Evolutionary conservation across 2,329 filamentous ascomycete genomes (phyloP), one percentile per base, ranked within the genome.

Genomic region (Ilyonectria sp.): DNA sequence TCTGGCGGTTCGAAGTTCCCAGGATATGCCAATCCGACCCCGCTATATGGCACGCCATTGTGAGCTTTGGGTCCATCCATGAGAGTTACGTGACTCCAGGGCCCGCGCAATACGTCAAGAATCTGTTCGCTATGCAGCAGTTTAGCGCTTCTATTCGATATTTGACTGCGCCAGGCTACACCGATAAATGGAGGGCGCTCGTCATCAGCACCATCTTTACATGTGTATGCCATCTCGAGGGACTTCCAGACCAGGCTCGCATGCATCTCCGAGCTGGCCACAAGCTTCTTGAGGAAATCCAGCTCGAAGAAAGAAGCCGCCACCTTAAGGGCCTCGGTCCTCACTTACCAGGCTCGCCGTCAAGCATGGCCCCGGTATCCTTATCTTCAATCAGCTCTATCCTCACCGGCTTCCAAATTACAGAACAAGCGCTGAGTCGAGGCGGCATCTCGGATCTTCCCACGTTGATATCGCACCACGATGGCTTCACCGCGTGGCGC

Each of bases 11-110:
- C 0, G 63, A 70, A 6, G n/a, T 70, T 1, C 67, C 67, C 0
- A 54, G 59, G 3, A 53, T 63, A 8, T 70, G 68, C 2, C 40
- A 67, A 1, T 50, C 55, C 0, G 68, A 70, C 43, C 26, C 63
- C 0, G 68, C 63, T 0, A 67, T 70, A 6, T 70, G 68, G 68
- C 67, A 70, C 13, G 68, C 68, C 0, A 55, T 68, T 1, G 67
- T 70, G 2, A 70, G 67, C 13, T 57, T 70, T 0, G 67, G 67
- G 1, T 50, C 63, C 6, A 58, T 63, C 0, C 67, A 70, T 3
- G 67, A 70, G 40, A 43, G 37, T 3, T 47, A 46, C 40, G 7
- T 49, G 21, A 26, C 46, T 13, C 10, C 21, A 23, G 8, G 10
- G 8, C 46, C 46, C 1, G 1, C 3, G 10, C 7, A 23, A 15